These are phyloP conservation scores for Pleurotus platypus DNA, from an alignment of 768 basidiomycete genomes.

Conservation along the genomic window DNA sequence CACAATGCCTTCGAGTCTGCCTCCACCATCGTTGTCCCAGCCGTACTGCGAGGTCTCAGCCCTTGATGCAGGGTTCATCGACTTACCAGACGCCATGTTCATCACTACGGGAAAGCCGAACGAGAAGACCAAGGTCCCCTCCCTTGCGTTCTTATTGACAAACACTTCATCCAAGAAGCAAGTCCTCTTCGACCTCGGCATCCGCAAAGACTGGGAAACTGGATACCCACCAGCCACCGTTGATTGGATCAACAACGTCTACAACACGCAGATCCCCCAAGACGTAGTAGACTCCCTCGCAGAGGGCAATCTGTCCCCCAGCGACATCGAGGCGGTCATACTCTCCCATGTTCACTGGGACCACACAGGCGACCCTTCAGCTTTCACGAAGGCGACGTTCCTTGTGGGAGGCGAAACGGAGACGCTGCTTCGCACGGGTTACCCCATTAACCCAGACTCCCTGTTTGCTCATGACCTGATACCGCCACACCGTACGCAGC, in stretches of 20 bases:
- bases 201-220: conserved; percentile 43
- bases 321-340: conserved; percentile 39
- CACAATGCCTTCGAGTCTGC: conserved; percentile 21
- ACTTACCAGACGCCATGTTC: conserved; percentile 31
- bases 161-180: conserved; percentile 36
- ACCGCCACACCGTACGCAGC: conserved; percentile 33
- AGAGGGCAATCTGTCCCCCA: conserved; percentile 42
- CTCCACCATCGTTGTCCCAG: conserved; percentile 37
- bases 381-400: conserved; percentile 44
- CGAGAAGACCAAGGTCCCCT: conserved; percentile 30
- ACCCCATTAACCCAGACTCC: conserved; percentile 36
- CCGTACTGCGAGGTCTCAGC: conserved; percentile 53
- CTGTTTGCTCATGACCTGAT: conserved; percentile 29
- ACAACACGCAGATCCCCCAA: conserved; percentile 24
- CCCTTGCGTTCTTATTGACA: conserved; percentile 48
- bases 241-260: conserved; percentile 22
- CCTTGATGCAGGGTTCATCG: conserved; percentile 46
- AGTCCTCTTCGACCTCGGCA: conserved; percentile 55
- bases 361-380: conserved; percentile 42
- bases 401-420: conserved; percentile 40
- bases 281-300: conserved; percentile 44
- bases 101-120: conserved; percentile 30
- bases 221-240: conserved; percentile 30
- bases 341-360: conserved; percentile 57
- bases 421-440: conserved; percentile 31